Evolutionary conservation across 1,284 basidiomycete genomes (phyloP), one percentile per base, ranked within the genome.

Genomic region (Papiliotrema flavescens): DNA sequence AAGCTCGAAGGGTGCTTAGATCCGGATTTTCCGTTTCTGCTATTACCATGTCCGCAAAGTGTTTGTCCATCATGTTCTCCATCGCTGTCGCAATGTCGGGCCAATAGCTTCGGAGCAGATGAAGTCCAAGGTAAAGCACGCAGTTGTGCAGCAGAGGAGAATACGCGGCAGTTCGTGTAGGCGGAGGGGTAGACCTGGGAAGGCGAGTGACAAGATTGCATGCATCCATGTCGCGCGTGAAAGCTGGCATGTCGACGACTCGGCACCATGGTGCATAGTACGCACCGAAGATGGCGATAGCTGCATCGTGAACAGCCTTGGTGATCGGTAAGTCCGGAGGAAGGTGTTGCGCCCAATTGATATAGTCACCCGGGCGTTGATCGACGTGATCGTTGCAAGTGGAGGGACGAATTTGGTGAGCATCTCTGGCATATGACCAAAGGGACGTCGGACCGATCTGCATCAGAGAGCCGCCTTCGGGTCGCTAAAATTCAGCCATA

Each of bases 361-460:
- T 36, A 37, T 46, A 55, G 20, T 59, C 57, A 3, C 57, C 57
- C 24, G 47, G 47, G 7, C 44, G 45, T 11, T 46, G 45, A 32
- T 54, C 53, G 32, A 43, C 40, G 20, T 44, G 19, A 26, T 26
- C 19, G 23, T 22, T 26, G 15, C 9, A 26, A 7, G 42, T 15
- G 20, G 19, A 20, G 20, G 23, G n/a, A 26, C 9, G 42, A 26
- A 8, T 15, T 7, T 14, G 19, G 19, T 26, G 42, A 23, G 32
- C 13, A 11, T 32, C 41, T 28, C 43, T 51, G 26, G 56, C 32
- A 35, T 41, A 47, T 15, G 58, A 56, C 63, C 63, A 65, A 2
- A 65, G 24, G 6, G 61, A 62, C 2, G 63, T 65, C 4, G 61
- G 61, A 22, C 61, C 63, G 32, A 59, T 57, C 46, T 65, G 60